Conservation (phyloP, 495 filamentous ascomycete genomes). For the Immersiella caudata region DNA sequence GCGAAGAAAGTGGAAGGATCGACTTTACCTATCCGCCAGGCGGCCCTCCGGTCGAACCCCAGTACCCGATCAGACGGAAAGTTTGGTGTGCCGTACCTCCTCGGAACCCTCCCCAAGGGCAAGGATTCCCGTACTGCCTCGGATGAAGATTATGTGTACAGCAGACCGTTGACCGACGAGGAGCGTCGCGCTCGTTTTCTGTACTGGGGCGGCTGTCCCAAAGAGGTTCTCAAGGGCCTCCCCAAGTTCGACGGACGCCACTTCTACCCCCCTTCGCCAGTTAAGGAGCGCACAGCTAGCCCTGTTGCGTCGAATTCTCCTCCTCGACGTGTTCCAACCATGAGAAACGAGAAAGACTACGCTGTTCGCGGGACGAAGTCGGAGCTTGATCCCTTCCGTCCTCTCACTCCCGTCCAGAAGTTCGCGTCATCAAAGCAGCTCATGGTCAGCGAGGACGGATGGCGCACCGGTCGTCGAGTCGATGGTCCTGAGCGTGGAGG, state of each 20-base stretch:
- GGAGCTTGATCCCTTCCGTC: conserved; percentile 43
- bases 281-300: conserved; percentile 34
- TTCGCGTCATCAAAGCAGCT: conserved; percentile 26
- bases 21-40: not conserved
- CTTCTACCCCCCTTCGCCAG: conserved; percentile 57
- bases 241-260: conserved; percentile 61
- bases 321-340: conserved; percentile 15
- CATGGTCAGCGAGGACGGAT: conserved; percentile 30
- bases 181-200: conserved; percentile 52
- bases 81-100: conserved; percentile 45
- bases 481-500: conserved; percentile 31
- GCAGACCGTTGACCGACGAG: conserved; percentile 49
- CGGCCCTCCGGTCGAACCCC: not conserved
- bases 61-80: not conserved
- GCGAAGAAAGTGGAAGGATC: not conserved
- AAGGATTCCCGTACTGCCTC: conserved; percentile 37
- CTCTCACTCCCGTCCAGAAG: conserved; percentile 33
- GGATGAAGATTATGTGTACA: conserved; percentile 49
- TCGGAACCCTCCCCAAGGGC: conserved; percentile 47
- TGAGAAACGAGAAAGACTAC: conserved; percentile 20
- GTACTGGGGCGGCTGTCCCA: conserved; percentile 55
- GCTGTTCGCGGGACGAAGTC: conserved; percentile 31
- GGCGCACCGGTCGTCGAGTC: conserved; percentile 15
- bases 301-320: conserved; percentile 6
- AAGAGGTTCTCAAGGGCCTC: conserved; percentile 44